Evolutionary conservation across 352 stramenopile genomes (phyloP).

Genomic region (Pythium apleroticum): DNA sequence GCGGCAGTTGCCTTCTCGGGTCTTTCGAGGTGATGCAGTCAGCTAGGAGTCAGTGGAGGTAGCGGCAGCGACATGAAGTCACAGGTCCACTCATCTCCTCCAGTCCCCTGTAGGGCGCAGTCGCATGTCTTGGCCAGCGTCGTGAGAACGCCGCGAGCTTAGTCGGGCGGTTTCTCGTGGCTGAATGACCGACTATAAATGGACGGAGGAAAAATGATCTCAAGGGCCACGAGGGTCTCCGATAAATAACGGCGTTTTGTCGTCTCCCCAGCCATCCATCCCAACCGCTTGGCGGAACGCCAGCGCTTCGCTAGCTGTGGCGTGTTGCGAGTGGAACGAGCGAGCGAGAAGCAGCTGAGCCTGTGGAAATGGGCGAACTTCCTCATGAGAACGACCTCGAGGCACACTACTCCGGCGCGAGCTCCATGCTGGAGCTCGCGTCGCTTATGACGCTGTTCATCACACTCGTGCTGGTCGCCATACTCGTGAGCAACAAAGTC

Average conservation of each 20-base stretch:
- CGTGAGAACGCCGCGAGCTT: slow-evolving; percentile 1
- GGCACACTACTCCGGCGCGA: slow-evolving; percentile 23
- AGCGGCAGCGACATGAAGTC: not conserved
- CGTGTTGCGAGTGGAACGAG: not conserved
- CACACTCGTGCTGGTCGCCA: slow-evolving; percentile 24
- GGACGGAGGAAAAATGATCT: not conserved
- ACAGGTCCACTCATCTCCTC: not conserved
- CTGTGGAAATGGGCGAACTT: slow-evolving; percentile 22
- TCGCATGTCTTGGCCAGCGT: not conserved
- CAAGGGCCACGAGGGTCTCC: not conserved
- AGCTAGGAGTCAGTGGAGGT: not conserved
- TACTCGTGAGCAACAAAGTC: slow-evolving; percentile 39
- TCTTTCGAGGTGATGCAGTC: not conserved
- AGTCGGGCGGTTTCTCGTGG: slow-evolving; percentile 1
- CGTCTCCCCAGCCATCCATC: not conserved
- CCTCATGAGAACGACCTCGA: slow-evolving; percentile 34
- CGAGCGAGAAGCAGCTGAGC: not conserved
- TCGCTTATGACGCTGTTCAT: slow-evolving; percentile 36
- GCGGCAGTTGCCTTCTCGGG: not conserved
- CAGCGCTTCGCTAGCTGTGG: not conserved
- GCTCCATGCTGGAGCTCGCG: slow-evolving; percentile 33
- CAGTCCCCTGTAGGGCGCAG: not conserved
- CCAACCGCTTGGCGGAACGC: not conserved
- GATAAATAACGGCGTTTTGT: not conserved
- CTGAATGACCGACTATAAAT: slow-evolving; percentile 4